Percentiles rank a stretch among this genome's conserved stretches.
phyloP scores from a whole-genome alignment of 331 rosid genomes.

The Stylosanthes scabra region DNA sequence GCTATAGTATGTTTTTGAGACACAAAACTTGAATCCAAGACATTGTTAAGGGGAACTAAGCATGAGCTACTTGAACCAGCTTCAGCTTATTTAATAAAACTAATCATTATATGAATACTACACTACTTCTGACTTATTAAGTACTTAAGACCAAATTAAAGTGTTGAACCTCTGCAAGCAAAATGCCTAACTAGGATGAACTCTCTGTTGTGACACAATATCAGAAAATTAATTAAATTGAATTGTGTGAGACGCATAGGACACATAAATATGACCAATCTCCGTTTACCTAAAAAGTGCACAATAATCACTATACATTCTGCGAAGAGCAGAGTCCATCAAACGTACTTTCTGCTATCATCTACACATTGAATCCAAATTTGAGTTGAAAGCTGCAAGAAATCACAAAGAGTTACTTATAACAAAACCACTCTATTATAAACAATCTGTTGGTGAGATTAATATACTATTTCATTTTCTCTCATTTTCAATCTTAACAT shows the following conservation, averaged over 20 bases:
- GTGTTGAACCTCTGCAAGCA: not conserved
- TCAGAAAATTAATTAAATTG: not conserved
- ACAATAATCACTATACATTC: constrained; percentile 67
- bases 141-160: not conserved
- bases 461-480: constrained; percentile 46
- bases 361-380: constrained; percentile 75
- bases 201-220: not conserved
- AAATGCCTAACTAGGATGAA: not conserved
- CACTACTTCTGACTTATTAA: not conserved
- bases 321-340: constrained; percentile 59
- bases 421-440: not conserved
- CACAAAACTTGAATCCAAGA: not conserved
- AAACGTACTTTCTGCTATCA: constrained; percentile 78
- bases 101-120: not conserved
- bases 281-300: constrained; percentile 66
- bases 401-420: not conserved
- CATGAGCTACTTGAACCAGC: too few relatives aligned
- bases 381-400: constrained; percentile 68
- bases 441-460: too few relatives aligned
- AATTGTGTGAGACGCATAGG: not conserved
- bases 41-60: not conserved
- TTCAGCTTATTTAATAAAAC: not conserved
- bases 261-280: not conserved
- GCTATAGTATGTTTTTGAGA: not conserved
- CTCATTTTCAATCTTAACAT: too few relatives aligned